These are phyloP conservation scores for Canna indica DNA, from an alignment of 176 grass and related monocot genomes.

Conservation along the genomic window DNA sequence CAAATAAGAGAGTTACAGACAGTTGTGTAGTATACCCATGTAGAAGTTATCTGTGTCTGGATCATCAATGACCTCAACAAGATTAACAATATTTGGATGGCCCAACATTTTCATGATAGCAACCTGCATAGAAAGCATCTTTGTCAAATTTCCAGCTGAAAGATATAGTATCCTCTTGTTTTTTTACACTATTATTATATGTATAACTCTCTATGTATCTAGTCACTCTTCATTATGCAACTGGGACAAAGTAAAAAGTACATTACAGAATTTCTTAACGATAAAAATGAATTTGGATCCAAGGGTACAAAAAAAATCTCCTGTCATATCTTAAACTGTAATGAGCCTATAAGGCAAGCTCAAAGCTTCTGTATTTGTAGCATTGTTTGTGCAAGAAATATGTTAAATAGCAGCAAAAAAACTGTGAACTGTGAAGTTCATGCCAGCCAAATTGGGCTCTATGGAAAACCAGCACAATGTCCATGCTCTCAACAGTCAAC, in stretches of 20 bases:
- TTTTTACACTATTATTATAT: neutral
- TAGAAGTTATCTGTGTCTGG: slow-evolving; percentile 70
- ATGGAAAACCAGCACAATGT: neutral
- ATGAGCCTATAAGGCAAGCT: no score
- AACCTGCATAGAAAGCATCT: slow-evolving; percentile 36
- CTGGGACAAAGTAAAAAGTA: no score
- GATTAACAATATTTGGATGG: slow-evolving; percentile 96
- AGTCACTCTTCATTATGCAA: no score
- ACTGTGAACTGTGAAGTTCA: neutral
- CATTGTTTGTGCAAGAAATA: no score
- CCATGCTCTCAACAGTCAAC: neutral
- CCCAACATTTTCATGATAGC: slow-evolving; percentile 93
- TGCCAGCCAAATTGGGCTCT: neutral
- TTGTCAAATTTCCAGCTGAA: neutral
- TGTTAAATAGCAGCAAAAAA: neutral
- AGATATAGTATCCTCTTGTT: neutral
- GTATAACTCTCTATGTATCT: neutral
- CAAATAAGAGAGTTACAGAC: neutral
- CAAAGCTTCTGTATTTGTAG: no score
- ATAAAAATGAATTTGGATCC: no score
- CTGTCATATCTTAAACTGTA: no score
- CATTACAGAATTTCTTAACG: no score
- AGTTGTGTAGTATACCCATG: slow-evolving; percentile 46
- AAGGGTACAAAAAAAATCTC: no score
- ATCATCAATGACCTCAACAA: slow-evolving; percentile 89